Percentiles rank a stretch among this genome's conserved stretches.
Evolutionary conservation across 257 asterid species (phyloP).

Genomic region (Rauvolfia tetraphylla): DNA sequence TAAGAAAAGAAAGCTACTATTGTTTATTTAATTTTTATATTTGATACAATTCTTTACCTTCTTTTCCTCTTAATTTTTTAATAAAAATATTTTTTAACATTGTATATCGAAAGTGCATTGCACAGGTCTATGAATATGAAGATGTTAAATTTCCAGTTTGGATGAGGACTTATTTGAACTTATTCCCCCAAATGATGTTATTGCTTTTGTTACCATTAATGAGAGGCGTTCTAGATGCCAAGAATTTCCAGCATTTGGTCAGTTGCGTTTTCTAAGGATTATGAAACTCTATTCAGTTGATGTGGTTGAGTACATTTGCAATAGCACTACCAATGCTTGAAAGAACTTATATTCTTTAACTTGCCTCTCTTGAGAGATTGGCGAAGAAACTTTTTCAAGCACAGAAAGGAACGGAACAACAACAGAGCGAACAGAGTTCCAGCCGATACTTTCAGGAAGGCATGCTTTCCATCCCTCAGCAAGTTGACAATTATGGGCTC

Average conservation of each 20-base stretch:
- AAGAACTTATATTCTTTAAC: conserved; percentile 14
- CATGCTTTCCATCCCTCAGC: conserved; percentile 10
- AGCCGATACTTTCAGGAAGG: not conserved
- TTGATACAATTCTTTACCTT: no score
- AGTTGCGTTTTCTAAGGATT: conserved; percentile 14
- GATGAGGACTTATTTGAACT: not conserved
- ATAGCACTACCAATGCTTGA: conserved; percentile 6
- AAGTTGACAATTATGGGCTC: conserved; percentile 8
- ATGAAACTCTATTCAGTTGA: conserved; percentile 8
- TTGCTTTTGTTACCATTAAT: conserved; percentile 13
- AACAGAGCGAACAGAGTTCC: not conserved
- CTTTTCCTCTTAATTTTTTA: no score
- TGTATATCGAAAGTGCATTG: no score
- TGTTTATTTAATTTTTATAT: no score
- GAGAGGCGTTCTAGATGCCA: conserved; percentile 11
- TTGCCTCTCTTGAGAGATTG: conserved; percentile 14
- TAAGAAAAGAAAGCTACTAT: no score
- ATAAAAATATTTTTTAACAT: no score
- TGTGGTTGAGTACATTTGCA: not conserved
- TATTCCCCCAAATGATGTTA: conserved; percentile 7
- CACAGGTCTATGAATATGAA: conserved; percentile 13
- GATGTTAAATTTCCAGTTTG: conserved; percentile 12
- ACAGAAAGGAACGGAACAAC: not conserved
- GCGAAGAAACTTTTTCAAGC: not conserved
- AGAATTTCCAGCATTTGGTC: conserved; percentile 13